Percentiles rank a stretch among this genome's conserved stretches.
Evolutionary conservation across 257 asterid genomes (phyloP).

Genomic region (Solanum lycopersicoides): DNA sequence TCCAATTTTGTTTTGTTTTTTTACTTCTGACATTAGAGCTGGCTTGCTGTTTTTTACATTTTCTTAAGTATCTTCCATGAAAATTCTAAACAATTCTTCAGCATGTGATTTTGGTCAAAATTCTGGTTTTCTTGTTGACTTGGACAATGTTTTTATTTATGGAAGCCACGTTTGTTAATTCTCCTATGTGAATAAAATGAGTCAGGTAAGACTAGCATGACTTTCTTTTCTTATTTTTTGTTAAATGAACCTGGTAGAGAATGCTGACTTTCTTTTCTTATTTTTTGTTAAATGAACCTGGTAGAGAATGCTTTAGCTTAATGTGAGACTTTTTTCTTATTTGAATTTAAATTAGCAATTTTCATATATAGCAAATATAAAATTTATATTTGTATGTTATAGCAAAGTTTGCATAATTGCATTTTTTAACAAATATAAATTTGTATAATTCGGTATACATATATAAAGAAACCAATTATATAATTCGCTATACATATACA

Average conservation of each 20-base stretch:
- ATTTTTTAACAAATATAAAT: no score
- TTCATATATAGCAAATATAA: no score
- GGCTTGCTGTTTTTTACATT: neutral
- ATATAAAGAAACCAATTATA: no score
- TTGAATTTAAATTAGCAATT: no score
- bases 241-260: neutral
- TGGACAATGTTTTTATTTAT: neutral
- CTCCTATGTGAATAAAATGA: neutral
- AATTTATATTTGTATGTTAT: no score
- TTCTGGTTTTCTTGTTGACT: neutral
- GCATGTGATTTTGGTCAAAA: conserved; percentile 1
- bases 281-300: neutral
- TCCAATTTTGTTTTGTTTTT: neutral
- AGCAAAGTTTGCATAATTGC: no score
- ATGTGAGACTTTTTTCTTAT: rapidly evolving
- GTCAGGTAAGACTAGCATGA: neutral
- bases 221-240: neutral
- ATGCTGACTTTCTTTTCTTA: rapidly evolving
- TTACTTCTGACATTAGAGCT: neutral
- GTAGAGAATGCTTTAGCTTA: neutral
- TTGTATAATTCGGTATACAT: no score
- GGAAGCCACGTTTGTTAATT: neutral
- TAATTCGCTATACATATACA: no score
- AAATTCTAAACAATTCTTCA: neutral
- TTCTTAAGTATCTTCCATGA: neutral